These are phyloP conservation scores for Monilinia fructigena DNA, from an alignment of 2,329 filamentous ascomycete species.

Conservation along the genomic window DNA sequence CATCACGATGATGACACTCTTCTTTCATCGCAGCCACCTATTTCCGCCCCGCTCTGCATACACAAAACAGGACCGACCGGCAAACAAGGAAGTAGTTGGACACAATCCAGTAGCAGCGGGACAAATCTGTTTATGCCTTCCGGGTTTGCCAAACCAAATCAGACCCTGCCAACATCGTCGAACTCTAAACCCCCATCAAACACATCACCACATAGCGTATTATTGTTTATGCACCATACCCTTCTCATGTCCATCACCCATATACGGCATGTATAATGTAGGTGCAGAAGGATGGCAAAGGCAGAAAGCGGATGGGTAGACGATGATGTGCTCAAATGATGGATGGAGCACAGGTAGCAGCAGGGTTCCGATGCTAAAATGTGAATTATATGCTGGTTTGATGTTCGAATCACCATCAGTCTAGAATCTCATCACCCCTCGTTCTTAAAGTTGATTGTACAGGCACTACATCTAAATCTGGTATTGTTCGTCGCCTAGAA, in stretches of 20 bases:
- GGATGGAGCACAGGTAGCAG: constrained; percentile 2
- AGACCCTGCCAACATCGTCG: constrained; percentile 15
- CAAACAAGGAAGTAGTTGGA: constrained; percentile 20
- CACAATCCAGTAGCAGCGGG: constrained; percentile 25
- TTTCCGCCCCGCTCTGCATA: constrained; percentile 26
- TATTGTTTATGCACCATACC: constrained; percentile 27
- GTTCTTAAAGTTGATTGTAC: neutral
- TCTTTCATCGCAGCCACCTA: constrained; percentile 21
- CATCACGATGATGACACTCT: constrained; percentile 17
- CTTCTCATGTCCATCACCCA: constrained; percentile 21
- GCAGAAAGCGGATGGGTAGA: neutral
- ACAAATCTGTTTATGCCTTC: constrained; percentile 24
- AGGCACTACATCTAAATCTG: constrained; percentile 14
- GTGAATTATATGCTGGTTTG: constrained; percentile 1
- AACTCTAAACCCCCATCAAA: constrained; percentile 22
- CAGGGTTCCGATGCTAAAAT: constrained; percentile 13
- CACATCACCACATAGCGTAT: constrained; percentile 13
- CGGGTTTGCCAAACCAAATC: constrained; percentile 26
- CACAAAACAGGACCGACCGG: constrained; percentile 28
- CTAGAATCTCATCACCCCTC: constrained; percentile 9
- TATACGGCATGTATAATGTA: constrained; percentile 20
- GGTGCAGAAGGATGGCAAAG: constrained; percentile 10
- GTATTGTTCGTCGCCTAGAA: neutral
- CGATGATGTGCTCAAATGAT: constrained; percentile 21
- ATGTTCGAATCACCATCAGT: constrained; percentile 5